phyloP scores from a whole-genome alignment of 768 basidiomycete genomes.

The Flagelloscypha sp. region DNA sequence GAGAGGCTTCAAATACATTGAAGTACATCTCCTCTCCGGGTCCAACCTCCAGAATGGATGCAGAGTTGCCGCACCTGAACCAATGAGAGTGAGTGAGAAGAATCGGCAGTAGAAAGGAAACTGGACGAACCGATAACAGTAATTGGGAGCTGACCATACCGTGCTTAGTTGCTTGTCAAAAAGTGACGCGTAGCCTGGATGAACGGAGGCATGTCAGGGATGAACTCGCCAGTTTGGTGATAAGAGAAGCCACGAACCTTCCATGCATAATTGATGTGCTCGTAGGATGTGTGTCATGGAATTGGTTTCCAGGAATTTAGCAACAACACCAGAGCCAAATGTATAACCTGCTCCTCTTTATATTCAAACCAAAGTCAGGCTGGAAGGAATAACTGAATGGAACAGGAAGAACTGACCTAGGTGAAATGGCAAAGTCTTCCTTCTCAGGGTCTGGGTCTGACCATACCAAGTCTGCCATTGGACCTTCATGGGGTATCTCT shows the following conservation, averaged over 20 bases:
- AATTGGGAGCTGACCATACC: constrained; percentile 98
- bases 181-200: constrained; percentile 93
- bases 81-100: no score
- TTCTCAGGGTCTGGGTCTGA: constrained; percentile 99
- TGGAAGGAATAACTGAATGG: constrained; percentile 11
- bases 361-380: constrained; percentile 15
- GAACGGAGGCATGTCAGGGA: no score
- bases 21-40: constrained; percentile 85
- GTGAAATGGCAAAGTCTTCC: constrained; percentile 98
- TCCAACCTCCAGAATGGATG: constrained; percentile 91
- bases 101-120: no score
- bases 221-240: no score
- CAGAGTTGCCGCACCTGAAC: constrained; percentile 95
- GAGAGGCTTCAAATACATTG: constrained; percentile 97
- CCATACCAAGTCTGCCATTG: constrained; percentile 99
- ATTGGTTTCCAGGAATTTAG: constrained; percentile 95
- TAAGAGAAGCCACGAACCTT: no score
- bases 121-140: constrained; percentile 99
- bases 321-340: constrained; percentile 94
- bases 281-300: constrained; percentile 96
- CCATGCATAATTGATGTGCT: constrained; percentile 99
- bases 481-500: constrained; percentile 99
- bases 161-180: constrained; percentile 94
- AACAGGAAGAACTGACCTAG: constrained; percentile 51
- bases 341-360: constrained; percentile 97